phyloP scores from a whole-genome alignment of 805 yeast genomes.

The Priceomyces medius region DNA sequence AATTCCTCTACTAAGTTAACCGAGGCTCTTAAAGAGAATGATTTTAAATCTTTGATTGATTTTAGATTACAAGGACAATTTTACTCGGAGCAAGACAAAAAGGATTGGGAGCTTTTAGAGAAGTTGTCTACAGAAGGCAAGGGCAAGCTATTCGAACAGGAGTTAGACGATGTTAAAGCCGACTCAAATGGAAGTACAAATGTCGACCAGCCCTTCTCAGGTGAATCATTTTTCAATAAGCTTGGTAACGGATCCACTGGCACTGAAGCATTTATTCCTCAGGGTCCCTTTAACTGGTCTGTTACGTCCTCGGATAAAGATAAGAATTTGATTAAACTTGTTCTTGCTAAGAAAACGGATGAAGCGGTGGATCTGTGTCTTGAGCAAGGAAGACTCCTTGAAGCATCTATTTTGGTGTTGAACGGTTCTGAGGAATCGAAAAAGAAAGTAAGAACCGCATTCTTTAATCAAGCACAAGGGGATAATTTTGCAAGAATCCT shows the following conservation, averaged over 20 bases:
- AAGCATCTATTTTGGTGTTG: constrained; percentile 80
- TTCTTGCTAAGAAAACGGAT: constrained; percentile 62
- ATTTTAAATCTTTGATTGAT: constrained; percentile 55
- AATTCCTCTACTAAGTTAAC: constrained; percentile 43
- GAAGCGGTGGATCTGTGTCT: constrained; percentile 70
- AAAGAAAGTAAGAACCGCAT: constrained; percentile 67
- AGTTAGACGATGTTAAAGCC: constrained; percentile 8
- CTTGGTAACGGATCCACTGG: constrained; percentile 25
- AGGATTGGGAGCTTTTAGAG: constrained; percentile 67
- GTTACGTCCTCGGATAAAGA: constrained; percentile 41
- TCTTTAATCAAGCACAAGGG: constrained; percentile 56
- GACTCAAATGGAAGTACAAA: constrained; percentile 10
- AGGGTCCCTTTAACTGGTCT: constrained; percentile 50
- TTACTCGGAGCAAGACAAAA: constrained; percentile 38
- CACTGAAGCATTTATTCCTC: constrained; percentile 41
- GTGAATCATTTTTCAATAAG: constrained; percentile 38
- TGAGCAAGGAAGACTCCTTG: constrained; percentile 60
- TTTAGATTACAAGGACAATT: constrained; percentile 44
- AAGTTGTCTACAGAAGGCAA: constrained; percentile 52
- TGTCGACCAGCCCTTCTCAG: constrained; percentile 11
- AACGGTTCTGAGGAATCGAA: constrained; percentile 61
- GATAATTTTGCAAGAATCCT: constrained; percentile 71
- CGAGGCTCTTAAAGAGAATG: constrained; percentile 55
- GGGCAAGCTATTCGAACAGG: constrained; percentile 43
- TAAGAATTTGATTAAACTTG: constrained; percentile 31